These are phyloP conservation scores for Larix kaempferi DNA, from an alignment of 75 land plant species.

Conservation along the genomic window DNA sequence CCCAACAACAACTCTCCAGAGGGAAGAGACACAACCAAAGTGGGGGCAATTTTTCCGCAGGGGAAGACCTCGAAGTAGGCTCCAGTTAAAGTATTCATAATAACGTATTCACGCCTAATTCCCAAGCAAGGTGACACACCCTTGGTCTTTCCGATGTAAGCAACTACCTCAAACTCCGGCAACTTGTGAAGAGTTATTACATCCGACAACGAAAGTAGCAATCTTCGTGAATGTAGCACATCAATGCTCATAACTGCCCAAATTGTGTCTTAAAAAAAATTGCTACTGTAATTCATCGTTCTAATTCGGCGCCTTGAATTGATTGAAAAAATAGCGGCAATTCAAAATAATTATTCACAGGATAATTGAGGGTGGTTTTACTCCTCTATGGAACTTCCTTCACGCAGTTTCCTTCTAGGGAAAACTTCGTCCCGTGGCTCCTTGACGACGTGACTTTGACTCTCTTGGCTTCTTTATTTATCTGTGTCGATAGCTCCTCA, in stretches of 20 bases:
- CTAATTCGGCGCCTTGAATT: too few relatives aligned
- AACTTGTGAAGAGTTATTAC: conserved; percentile 70
- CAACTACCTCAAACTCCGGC: conserved; percentile 72
- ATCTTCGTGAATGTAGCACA: conserved; percentile 50
- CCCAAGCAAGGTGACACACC: conserved; percentile 79
- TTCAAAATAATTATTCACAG: too few relatives aligned
- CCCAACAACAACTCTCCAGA: conserved; percentile 87
- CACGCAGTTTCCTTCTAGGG: too few relatives aligned
- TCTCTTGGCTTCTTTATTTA: too few relatives aligned
- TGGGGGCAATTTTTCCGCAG: conserved; percentile 82
- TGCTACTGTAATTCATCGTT: too few relatives aligned
- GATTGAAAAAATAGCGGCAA: too few relatives aligned
- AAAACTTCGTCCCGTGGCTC: too few relatives aligned
- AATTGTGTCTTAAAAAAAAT: too few relatives aligned
- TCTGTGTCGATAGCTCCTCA: too few relatives aligned
- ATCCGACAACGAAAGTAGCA: conserved; percentile 83
- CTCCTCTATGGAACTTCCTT: too few relatives aligned
- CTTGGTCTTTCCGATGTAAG: conserved; percentile 71
- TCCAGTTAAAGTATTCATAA: conserved; percentile 76
- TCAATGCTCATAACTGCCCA: conserved; percentile 51
- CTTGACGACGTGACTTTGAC: too few relatives aligned
- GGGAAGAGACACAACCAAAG: conserved; percentile 76
- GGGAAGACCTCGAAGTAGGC: conserved; percentile 80
- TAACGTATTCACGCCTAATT: conserved; percentile 73
- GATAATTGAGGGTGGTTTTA: too few relatives aligned